Base-by-base conservation (phyloP, 345 rosid genomes). In the Salix koriyanagi region DNA sequence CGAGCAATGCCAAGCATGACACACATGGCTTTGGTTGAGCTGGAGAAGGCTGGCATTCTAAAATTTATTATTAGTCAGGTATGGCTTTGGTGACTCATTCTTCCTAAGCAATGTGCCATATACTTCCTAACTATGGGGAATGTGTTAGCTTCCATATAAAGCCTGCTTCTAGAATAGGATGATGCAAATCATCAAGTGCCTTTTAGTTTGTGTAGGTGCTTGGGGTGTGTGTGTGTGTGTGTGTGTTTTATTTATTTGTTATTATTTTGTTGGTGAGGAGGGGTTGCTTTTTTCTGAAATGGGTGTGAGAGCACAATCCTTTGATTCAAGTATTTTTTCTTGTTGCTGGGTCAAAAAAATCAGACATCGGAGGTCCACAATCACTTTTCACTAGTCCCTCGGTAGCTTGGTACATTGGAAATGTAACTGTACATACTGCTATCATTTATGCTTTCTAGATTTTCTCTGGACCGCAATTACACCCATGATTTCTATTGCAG, bases 1-100 rank as follows among this genome's bases (percentile, higher is more conserved):
- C 96, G 97, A 67, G 99, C 97, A 69, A 91, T 93, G 93, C 98
- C 99, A 18, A 88, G 97, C 85, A 81, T 96, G 83, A 96, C 99
- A 15, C 98, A 96, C 79, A 93, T 96, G 99, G 97, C 98, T 54
- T 84, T 96, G 89, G 97, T 92, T 84, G 94, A 87, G 82, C 84
- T 96, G 67, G 97, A 96, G 84, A 96, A 84, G 83, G 91, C 92
- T 85, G 97, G 91, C 70, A 89, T 93, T 76, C 79, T 96, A 70
- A 93, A 93, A 80, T 96, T 92, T 79, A 81, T 96, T 71, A 91
- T 93, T 80, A 93, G 98, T 83, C 99, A 96, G 91, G 99, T 93
- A 61, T 25, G 32, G 12, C 15, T 67, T 37, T n/a, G 11, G 58
- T 19, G 15, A 48, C 48, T 23, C 36, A 54, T 78, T 60, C 69